These are phyloP conservation scores for Lizanozyma gosingica DNA, from an alignment of 1,139 yeast species.

Conservation along the genomic window DNA sequence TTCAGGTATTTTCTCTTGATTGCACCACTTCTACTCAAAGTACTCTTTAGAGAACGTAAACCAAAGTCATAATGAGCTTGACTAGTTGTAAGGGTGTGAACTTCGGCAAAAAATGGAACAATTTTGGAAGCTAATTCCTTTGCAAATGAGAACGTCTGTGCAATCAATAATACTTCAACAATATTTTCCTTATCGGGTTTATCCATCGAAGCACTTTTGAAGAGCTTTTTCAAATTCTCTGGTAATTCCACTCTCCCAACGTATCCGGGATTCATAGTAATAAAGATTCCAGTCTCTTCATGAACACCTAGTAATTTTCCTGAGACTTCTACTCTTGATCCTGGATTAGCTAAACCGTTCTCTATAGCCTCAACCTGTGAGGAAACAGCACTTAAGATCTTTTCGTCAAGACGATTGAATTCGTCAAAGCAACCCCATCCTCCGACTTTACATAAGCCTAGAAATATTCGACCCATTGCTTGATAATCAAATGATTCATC, in stretches of 20 bases:
- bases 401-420: constrained; percentile 71
- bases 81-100: constrained; percentile 29
- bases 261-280: constrained; percentile 90
- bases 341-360: constrained; percentile 26
- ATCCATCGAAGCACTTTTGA: constrained; percentile 68
- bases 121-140: constrained; percentile 36
- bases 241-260: constrained; percentile 79
- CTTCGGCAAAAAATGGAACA: constrained; percentile 46
- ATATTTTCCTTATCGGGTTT: constrained; percentile 65
- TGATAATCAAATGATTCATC: constrained; percentile 83
- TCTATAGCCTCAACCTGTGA: constrained; percentile 75
- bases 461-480: constrained; percentile 67
- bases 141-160: constrained; percentile 62
- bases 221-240: constrained; percentile 74
- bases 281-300: constrained; percentile 62
- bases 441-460: constrained; percentile 81
- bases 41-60: constrained; percentile 65
- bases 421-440: constrained; percentile 98
- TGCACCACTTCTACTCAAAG: constrained; percentile 51
- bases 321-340: constrained; percentile 34
- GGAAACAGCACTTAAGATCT: constrained; percentile 76
- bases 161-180: constrained; percentile 60
- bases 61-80: constrained; percentile 91
- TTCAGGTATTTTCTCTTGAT: constrained; percentile 21
- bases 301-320: constrained; percentile 38